Evolutionary conservation across 768 basidiomycete species (phyloP), one percentile per base, ranked within the genome.

Genomic region (Zangia roseola): DNA sequence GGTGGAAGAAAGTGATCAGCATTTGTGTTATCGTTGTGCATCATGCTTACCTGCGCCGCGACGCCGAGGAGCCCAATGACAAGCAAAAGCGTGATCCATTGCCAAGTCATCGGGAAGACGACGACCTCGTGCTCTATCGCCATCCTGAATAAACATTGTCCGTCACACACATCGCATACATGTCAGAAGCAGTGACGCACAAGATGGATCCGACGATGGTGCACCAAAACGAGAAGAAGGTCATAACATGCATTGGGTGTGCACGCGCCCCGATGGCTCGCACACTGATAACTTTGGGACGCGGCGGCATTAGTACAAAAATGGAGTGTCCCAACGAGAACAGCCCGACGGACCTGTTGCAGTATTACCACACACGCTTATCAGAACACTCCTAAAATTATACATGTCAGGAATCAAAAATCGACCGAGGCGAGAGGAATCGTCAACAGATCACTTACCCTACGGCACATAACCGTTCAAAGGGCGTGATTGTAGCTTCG

Each of bases 181-280:
- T 28, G 10, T 31, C 7, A 31, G 31, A 31, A 31, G 5, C 14
- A 31, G 3, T 36, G 24, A 33, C 55, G 10, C 35, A 63, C 61
- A 34, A 47, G 17, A 45, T 14, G 8, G 35, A 45, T 20, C 53
- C 47, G 2, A 58, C 45, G 10, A 63, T 34, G 10, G 83, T 75
- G 43, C 79, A 84, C 54, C 79, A 72, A 8, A 75, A 62, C 1
- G 85, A 81, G 63, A 86, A 91, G 45, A 80, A 89, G 0, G 76
- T 68, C 57, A 92, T 74, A 2, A 79, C 73, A 62, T 94, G 91
- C 48, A 91, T 64, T 1, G 90, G 74, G 55, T 88, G 84, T 1
- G 90, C 90, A 5, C 84, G 76, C 49, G 78, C 83, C 0, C 91
- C 91, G 31, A 93, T 88, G 1, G 79, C 79, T 10, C 89, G 80